phyloP scores from a whole-genome alignment of 139 green algal species.

The Zygnema circumcarinatum region DNA sequence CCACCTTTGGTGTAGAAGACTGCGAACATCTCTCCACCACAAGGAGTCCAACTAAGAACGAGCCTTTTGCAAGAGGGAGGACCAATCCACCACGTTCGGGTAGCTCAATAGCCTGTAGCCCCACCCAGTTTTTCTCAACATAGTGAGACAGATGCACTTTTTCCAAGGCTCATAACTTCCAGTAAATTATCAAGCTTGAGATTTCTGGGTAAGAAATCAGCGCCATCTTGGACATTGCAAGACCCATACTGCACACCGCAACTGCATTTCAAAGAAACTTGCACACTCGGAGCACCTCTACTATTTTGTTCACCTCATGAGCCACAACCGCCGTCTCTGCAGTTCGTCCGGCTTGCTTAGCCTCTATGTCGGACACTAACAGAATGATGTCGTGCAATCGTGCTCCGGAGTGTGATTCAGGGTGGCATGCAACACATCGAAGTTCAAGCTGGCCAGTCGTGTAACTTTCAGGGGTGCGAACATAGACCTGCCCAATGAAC shows the following conservation, averaged over 20 bases:
- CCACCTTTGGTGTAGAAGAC: neutral
- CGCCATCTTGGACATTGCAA: too few relatives aligned
- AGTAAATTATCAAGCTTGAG: too few relatives aligned
- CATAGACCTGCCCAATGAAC: slow-evolving; percentile 25
- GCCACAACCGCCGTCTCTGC: slow-evolving; percentile 23
- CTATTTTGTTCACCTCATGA: slow-evolving; percentile 31
- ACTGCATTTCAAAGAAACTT: too few relatives aligned
- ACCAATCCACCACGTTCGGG: slow-evolving; percentile 19
- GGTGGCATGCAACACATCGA: slow-evolving; percentile 13
- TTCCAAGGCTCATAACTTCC: too few relatives aligned
- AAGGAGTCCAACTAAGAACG: slow-evolving; percentile 31
- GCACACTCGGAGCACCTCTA: too few relatives aligned
- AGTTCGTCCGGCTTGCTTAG: neutral
- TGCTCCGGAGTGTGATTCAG: neutral
- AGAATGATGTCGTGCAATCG: neutral
- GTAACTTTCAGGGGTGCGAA: slow-evolving; percentile 31
- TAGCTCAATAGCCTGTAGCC: slow-evolving; percentile 14
- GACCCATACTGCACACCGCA: too few relatives aligned
- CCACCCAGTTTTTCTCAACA: too few relatives aligned
- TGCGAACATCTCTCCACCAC: slow-evolving; percentile 8
- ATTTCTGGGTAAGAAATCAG: too few relatives aligned
- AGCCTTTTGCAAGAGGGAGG: slow-evolving; percentile 16
- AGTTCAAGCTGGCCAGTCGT: slow-evolving; percentile 15
- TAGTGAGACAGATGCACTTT: too few relatives aligned
- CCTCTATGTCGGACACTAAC: neutral